Evolutionary conservation across 495 filamentous ascomycete species (phyloP), one percentile per base, ranked within the genome.

Genomic region (Aspergillus funiculosus): DNA sequence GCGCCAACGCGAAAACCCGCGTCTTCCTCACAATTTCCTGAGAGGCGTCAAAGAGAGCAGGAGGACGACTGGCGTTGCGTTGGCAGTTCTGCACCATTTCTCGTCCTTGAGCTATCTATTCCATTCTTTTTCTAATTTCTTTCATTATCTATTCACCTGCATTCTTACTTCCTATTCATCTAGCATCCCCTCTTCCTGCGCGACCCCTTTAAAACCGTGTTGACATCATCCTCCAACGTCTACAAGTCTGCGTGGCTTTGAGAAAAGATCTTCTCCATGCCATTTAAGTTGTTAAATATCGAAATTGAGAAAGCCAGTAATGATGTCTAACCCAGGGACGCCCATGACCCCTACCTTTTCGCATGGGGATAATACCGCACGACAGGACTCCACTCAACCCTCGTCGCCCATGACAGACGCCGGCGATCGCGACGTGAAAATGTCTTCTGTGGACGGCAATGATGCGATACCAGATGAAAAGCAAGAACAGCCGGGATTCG

Each of bases 361-460:
- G 2, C 52, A 51, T 39, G 54, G 50, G 29, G 63, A 58, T 5
- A 60, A 48, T 28, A 18, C 60, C n/a, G 38, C 40, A 13, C 60
- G 57, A 24, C 59, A 57, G 9, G 53, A 64, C 15, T 75, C 74
- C 1, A 74, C 71, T 21, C 61, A 59, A 14, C 63, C 73, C 2
- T 75, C 73, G 1, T 71, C 73, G 5, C 70, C 72, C 9, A 52
- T 53, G 47, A 60, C 56, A 1, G 57, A 55, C 19, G 47, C 51
- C 9, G 43, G 35, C 11, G 49, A 48, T 24, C 51, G 46, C 25
- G 60, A 60, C 24, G 45, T 37, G 11, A 62, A 59, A 38, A 24
- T 46, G 14, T 14, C 27, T 5, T 21, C 46, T 6, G 45, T 50
- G 21, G 32, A 55, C 30, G 25, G 27, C 28, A 24, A n/a, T 1